Conservation (phyloP, 2,329 filamentous ascomycete species). For the Monosporascus sp. region DNA sequence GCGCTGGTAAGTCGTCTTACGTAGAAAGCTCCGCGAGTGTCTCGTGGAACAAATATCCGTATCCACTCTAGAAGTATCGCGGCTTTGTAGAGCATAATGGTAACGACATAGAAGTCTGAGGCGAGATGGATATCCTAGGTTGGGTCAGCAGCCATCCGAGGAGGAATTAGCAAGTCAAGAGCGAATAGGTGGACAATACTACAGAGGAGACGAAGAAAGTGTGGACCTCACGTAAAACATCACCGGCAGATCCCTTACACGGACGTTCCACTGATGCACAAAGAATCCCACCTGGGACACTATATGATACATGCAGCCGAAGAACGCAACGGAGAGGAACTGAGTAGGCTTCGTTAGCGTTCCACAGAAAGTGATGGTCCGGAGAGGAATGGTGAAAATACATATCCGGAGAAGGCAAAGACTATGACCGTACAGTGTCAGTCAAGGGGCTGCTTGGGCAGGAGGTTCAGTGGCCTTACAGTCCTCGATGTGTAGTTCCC, state of each 20-base stretch:
- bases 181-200: no score
- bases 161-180: no score
- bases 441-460: not conserved
- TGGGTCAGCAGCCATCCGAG: not conserved
- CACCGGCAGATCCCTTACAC: slow-evolving; percentile 7
- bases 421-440: slow-evolving; percentile 1
- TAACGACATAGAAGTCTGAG: slow-evolving; percentile 9
- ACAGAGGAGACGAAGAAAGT: no score
- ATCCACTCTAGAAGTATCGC: slow-evolving; percentile 13
- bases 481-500: slow-evolving; percentile 15
- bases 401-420: not conserved
- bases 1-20: no score
- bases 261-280: slow-evolving; percentile 19
- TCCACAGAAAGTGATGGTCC: no score
- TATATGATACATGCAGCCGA: slow-evolving; percentile 12
- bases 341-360: not conserved
- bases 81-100: slow-evolving; percentile 9
- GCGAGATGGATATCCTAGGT: not conserved
- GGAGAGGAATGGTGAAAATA: not conserved
- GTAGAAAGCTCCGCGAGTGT: slow-evolving; percentile 10
- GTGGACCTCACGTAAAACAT: slow-evolving; percentile 7
- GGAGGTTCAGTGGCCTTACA: slow-evolving; percentile 5
- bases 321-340: slow-evolving; percentile 11
- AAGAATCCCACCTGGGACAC: slow-evolving; percentile 9
- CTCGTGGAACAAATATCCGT: slow-evolving; percentile 9